Conservation (phyloP, 1,284 basidiomycete genomes). For the Marasmius oreades region DNA sequence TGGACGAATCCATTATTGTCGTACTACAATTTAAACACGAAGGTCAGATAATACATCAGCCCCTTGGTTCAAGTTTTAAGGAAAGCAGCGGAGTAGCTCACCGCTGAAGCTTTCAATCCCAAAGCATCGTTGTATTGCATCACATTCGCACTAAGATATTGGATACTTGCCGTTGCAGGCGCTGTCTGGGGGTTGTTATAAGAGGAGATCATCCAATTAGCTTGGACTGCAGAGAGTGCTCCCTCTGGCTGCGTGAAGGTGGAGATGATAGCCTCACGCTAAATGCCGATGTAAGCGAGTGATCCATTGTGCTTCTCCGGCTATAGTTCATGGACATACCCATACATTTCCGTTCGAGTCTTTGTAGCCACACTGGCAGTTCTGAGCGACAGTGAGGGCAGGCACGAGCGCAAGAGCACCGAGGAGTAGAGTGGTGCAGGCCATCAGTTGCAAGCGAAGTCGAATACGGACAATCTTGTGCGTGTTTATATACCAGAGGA, state of each 20-base stretch:
- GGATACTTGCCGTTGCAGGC: conserved; percentile 12
- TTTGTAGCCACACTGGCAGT: conserved; percentile 12
- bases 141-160: conserved; percentile 14
- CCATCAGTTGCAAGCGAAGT: too few relatives aligned
- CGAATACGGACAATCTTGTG: too few relatives aligned
- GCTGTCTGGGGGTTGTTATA: conserved; percentile 13
- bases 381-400: conserved; percentile 5
- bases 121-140: conserved; percentile 12
- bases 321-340: conserved; percentile 1
- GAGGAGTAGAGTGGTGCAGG: background rate
- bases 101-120: conserved; percentile 16
- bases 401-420: background rate
- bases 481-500: too few relatives aligned
- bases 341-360: conserved; percentile 13
- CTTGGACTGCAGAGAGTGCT: conserved; percentile 14
- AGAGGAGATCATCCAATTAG: conserved; percentile 14
- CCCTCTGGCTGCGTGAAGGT: conserved; percentile 15
- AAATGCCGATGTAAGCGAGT: background rate
- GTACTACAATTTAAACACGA: conserved; percentile 5
- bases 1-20: conserved; percentile 12
- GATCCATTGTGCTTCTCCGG: background rate
- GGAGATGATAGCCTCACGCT: conserved; percentile 16
- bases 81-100: background rate
- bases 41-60: too few relatives aligned
- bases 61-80: too few relatives aligned